Conservation (phyloP, 208 protist genomes). For the Trypanosoma conorhini region DNA sequence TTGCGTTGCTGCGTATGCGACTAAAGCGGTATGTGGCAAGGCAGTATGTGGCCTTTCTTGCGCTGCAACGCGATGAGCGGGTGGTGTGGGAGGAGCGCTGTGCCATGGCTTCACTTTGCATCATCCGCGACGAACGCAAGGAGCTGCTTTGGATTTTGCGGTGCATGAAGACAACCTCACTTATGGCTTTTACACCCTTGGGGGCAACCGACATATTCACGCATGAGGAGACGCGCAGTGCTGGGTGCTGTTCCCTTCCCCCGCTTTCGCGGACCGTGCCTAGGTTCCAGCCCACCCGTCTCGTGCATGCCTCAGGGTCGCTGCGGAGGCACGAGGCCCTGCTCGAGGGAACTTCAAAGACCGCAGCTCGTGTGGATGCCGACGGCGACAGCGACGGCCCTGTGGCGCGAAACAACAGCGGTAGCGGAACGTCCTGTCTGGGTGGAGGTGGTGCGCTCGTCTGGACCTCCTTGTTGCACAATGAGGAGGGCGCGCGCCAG, state of each 20-base stretch:
- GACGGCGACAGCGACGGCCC: background rate
- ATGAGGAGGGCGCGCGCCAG: conserved; percentile 17
- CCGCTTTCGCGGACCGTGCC: background rate
- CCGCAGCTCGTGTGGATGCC: background rate
- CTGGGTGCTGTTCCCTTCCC: background rate
- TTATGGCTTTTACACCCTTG: conserved; percentile 11
- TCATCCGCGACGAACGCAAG: conserved; percentile 59
- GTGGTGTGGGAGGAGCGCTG: conserved; percentile 47
- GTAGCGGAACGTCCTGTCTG: background rate
- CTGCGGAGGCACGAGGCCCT: background rate
- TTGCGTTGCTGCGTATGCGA: conserved; percentile 37
- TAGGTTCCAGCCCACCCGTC: background rate
- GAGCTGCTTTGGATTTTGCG: conserved; percentile 46
- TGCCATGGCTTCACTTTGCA: conserved; percentile 31
- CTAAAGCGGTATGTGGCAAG: conserved; percentile 50
- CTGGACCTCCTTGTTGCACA: conserved; percentile 19
- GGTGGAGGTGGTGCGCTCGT: background rate
- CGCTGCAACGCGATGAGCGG: conserved; percentile 62
- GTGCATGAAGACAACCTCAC: conserved; percentile 19
- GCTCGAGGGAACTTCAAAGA: background rate
- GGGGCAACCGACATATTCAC: conserved; percentile 13
- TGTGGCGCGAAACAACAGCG: background rate
- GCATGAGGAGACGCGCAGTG: conserved; percentile 8
- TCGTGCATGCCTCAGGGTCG: background rate
- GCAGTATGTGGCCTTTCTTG: conserved; percentile 38